phyloP scores from a whole-genome alignment of 768 basidiomycete genomes.

The Rubroboletus satanas region DNA sequence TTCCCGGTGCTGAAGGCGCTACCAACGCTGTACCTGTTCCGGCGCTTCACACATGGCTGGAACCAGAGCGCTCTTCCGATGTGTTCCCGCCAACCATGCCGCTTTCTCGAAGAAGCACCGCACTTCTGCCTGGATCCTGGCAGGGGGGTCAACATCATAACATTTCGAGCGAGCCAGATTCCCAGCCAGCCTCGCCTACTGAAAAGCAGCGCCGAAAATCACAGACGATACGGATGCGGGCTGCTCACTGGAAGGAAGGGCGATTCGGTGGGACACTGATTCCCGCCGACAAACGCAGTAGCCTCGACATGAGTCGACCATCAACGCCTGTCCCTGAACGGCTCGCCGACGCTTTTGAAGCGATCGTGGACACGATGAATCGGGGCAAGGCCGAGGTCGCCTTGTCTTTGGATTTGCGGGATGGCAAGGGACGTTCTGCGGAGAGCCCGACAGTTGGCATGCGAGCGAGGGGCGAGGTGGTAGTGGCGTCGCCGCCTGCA shows the following conservation, averaged over 20 bases:
- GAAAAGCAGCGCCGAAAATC: conserved; percentile 37
- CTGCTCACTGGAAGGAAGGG: conserved; percentile 55
- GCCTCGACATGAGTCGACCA: conserved; percentile 21
- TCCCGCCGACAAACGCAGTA: conserved; percentile 10
- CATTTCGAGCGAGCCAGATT: conserved; percentile 27
- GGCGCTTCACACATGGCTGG: background rate
- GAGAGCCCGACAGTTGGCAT: background rate
- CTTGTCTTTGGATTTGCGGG: conserved; percentile 9
- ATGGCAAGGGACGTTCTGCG: conserved; percentile 2
- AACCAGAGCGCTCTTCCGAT: background rate
- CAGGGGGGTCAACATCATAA: conserved; percentile 1
- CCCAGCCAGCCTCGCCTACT: conserved; percentile 14
- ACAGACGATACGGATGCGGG: conserved; percentile 54
- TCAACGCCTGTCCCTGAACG: conserved; percentile 38
- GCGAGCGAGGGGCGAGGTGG: conserved; percentile 4
- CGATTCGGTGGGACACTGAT: conserved; percentile 43
- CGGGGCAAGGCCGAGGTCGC: conserved; percentile 16
- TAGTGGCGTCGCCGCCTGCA: conserved; percentile 10
- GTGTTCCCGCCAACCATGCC: conserved; percentile 1
- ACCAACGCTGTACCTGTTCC: conserved; percentile 2
- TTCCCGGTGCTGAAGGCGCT: conserved; percentile 25
- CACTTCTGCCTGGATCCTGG: conserved; percentile 11
- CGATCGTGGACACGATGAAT: conserved; percentile 42
- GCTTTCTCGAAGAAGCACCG: conserved; percentile 5
- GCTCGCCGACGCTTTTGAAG: conserved; percentile 42